A percentile compares a stretch with the other conserved stretches of the same genome.
Evolutionary conservation across 2,329 filamentous ascomycete genomes (phyloP).

Genomic region (Colletotrichum kahawae): DNA sequence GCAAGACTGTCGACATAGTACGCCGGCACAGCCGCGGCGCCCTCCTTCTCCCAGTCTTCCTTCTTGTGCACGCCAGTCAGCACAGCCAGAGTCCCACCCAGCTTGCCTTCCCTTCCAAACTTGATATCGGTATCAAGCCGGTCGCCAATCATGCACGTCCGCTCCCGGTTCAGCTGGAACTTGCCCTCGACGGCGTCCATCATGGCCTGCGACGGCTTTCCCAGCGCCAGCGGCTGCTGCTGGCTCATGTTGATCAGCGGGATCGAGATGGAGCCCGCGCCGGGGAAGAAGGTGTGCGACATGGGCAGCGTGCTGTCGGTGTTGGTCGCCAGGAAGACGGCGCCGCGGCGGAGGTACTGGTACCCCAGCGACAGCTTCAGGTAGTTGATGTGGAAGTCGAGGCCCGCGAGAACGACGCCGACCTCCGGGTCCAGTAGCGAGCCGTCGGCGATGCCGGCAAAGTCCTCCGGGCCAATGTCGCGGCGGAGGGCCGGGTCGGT

Average conservation of each 20-base stretch:
- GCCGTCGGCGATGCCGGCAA: constrained; percentile 75
- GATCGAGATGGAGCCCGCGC: constrained; percentile 82
- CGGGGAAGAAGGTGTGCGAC: constrained; percentile 84
- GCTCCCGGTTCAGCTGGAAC: constrained; percentile 82
- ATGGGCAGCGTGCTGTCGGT: constrained; percentile 88
- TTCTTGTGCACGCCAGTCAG: constrained; percentile 89
- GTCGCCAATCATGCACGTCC: constrained; percentile 96
- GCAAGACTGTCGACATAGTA: constrained; percentile 87
- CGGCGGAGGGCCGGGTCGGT: constrained; percentile 80
- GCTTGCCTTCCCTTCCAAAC: constrained; percentile 88
- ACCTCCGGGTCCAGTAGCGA: constrained; percentile 85
- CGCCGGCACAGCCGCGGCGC: constrained; percentile 72
- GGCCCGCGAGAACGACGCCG: constrained; percentile 83
- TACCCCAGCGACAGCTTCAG: constrained; percentile 85
- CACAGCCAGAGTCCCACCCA: constrained; percentile 91
- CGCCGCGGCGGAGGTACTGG: constrained; percentile 84
- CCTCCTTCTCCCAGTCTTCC: constrained; percentile 77
- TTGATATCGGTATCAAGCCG: constrained; percentile 93
- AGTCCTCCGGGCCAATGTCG: constrained; percentile 83
- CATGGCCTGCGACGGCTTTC: constrained; percentile 98
- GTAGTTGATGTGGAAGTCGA: constrained; percentile 97
- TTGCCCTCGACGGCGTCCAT: constrained; percentile 99
- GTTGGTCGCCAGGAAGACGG: constrained; percentile 91
- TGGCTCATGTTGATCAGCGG: constrained; percentile 77
- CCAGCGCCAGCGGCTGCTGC: constrained; percentile 76